These are phyloP conservation scores for Russula dissimulans DNA, from an alignment of 768 basidiomycete species.

Conservation along the genomic window DNA sequence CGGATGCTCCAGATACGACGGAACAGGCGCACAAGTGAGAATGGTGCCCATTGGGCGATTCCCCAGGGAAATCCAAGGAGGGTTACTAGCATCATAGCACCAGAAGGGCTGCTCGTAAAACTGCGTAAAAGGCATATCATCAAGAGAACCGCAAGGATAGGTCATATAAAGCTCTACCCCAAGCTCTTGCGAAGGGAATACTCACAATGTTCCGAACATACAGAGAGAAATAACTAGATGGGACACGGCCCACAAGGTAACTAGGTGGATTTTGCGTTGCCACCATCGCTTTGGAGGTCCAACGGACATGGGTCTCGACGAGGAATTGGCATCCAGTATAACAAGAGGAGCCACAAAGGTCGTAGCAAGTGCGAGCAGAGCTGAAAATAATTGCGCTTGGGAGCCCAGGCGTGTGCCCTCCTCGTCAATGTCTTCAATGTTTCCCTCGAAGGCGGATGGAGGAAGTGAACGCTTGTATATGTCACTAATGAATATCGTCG, in stretches of 20 bases:
- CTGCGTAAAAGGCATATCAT: constrained; percentile 31
- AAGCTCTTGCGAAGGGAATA: constrained; percentile 19
- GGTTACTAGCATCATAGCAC: constrained; percentile 68
- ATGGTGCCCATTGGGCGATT: constrained; percentile 87
- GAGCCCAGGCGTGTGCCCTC: constrained; percentile 80
- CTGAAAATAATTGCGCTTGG: constrained; percentile 70
- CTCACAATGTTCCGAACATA: constrained; percentile 82
- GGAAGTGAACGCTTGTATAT: constrained; percentile 53
- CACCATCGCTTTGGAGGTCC: constrained; percentile 11
- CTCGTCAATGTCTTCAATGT: constrained; percentile 35
- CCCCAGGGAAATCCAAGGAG: constrained; percentile 90
- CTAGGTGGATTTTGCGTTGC: constrained; percentile 44
- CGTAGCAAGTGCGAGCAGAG: constrained; percentile 55
- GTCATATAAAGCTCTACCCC: background rate
- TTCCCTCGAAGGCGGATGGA: constrained; percentile 22
- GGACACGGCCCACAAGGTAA: constrained; percentile 68
- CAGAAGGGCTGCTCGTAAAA: constrained; percentile 57
- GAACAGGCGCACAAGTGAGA: constrained; percentile 56
- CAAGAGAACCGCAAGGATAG: background rate
- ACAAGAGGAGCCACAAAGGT: constrained; percentile 69
- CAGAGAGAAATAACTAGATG: constrained; percentile 65
- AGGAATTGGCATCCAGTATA: constrained; percentile 21
- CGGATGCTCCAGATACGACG: background rate
- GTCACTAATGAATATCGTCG: constrained; percentile 80
- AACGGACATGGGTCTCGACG: background rate